Evolutionary conservation across 306 rosid genomes (phyloP), one percentile per base, ranked within the genome.

Genomic region (Inga leiocalycina): DNA sequence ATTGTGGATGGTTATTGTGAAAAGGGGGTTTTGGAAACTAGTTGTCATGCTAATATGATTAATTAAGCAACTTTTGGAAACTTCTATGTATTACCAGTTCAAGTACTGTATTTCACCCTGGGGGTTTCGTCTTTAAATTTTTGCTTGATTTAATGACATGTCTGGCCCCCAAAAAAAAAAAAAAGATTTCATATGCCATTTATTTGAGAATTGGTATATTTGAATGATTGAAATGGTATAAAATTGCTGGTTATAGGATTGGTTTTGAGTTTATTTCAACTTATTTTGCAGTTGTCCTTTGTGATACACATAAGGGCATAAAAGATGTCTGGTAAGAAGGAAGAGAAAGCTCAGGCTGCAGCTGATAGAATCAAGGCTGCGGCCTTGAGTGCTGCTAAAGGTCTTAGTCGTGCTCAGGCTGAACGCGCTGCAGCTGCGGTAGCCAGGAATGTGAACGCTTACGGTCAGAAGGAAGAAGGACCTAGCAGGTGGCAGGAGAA

Each of bases 401-500:
- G 99, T 41, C 97, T 97, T 57, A 94, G 99, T 67, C 97, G 99
- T 51, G 95, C 98, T 79, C 99, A 96, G 87, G 99, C 99, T 1
- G 99, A 96, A 84, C 86, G 98, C 59, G 98, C 98, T 0, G 99
- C 99, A 0, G 17, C 99, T 11, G 97, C 99, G 8, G 99, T 98
- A 0, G 97, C 98, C 7, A 93, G 98, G 12, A 97, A 97, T 70
- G 99, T 97, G 14, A 97, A 97, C 79, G 99, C 99, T 71, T 97
- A 97, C 84, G 99, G 99, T 83, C 98, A 97, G 91, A 97, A 97
- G 80, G 99, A 97, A 83, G 99, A 97, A 88, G 98, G 99, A n/a
- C 99, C 99, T 57, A 97, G 99, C 90, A 89, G 99, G 92, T 97
- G 99, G 99, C 99, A 97, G 91, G 99, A 97, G 93, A 97, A 97